Base-by-base conservation (phyloP, 805 yeast genomes). In the Pichia nakasei region DNA sequence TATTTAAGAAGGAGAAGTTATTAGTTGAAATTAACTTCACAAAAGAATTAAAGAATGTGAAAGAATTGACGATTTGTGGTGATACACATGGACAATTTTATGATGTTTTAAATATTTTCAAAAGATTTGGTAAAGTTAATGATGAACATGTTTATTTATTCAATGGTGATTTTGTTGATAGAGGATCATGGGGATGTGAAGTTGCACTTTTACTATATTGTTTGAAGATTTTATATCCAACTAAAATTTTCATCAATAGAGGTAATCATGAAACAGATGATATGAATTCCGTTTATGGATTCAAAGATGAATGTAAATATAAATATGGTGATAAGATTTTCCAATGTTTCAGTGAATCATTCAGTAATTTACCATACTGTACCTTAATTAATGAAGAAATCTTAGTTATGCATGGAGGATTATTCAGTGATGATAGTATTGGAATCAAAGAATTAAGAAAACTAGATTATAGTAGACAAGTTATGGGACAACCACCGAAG, bases 151-250 rank as follows among this genome's bases (percentile, higher is more conserved):
- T 79, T 5, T 93, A 85, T 59, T 64, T 93, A 39, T 91, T 93
- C 69, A 93, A 93, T 57, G 98, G 98, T 37, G 98, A 93, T 65
- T 91, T 93, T 65, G 98, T 93, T 4, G 98, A 93, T 61, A 74
- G 98, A 57, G 98, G 98, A 6, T 85, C 95, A 17, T 91, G 98
- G 97, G 87, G 97, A 4, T 85, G 95, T 58, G 98, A 93, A 60
- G 95, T 93, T 38, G 96, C 96, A 2, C 66, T 93, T 38, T 68
- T 83, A 26, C 71, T 86, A 36, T 88, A 85, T 60, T 72, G 81
- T 12, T 73, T 85, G 62, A 93, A 93, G 65, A 68, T 88, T 31
- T 63, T 82, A 29, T 82, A 73, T 56, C 98, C 98, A 15, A 56
- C 66, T 3, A 70, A 73, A 37, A 62, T 91, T 37, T 88, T 66